Conservation (phyloP, 768 basidiomycete genomes). For the Dentipellis sp. region DNA sequence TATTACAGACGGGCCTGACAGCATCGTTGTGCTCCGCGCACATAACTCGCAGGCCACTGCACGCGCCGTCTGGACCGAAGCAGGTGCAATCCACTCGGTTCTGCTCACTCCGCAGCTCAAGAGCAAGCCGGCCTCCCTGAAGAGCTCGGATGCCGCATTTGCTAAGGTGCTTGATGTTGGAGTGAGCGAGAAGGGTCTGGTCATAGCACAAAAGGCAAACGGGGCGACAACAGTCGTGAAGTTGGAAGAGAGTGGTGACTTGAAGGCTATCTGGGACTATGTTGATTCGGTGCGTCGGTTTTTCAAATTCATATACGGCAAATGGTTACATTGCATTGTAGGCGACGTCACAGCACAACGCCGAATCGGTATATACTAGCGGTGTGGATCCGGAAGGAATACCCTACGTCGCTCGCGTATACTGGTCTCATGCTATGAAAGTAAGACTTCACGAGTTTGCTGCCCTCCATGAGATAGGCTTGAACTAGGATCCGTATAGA, state of each 20-base stretch:
- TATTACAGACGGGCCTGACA: slow-evolving; percentile 25
- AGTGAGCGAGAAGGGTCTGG: slow-evolving; percentile 41
- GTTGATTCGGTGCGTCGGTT: slow-evolving; percentile 37
- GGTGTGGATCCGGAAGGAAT: slow-evolving; percentile 39
- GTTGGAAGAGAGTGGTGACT: slow-evolving; percentile 31
- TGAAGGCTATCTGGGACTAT: slow-evolving; percentile 45
- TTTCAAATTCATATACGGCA: no score
- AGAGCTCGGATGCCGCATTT: slow-evolving; percentile 31
- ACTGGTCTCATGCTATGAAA: slow-evolving; percentile 49
- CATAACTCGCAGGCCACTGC: slow-evolving; percentile 14
- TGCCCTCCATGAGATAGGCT: slow-evolving; percentile 1
- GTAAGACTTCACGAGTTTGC: slow-evolving; percentile 27
- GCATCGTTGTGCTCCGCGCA: slow-evolving; percentile 27
- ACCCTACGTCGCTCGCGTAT: slow-evolving; percentile 52
- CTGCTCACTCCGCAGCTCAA: slow-evolving; percentile 42
- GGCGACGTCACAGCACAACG: slow-evolving; percentile 31
- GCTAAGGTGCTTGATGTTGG: slow-evolving; percentile 52
- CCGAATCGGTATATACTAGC: slow-evolving; percentile 50
- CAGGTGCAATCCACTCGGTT: slow-evolving; percentile 39
- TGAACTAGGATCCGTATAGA: slow-evolving; percentile 27
- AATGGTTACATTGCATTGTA: slow-evolving; percentile 13
- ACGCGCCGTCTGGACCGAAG: slow-evolving; percentile 46
- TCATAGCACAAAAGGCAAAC: slow-evolving; percentile 49
- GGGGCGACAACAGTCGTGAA: slow-evolving; percentile 49
- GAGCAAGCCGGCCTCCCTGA: slow-evolving; percentile 33